Percentiles rank a stretch among this genome's conserved stretches.
Evolutionary conservation across 108 stramenopile genomes (phyloP).

Genomic region (Fragilariopsis cylindrus): DNA sequence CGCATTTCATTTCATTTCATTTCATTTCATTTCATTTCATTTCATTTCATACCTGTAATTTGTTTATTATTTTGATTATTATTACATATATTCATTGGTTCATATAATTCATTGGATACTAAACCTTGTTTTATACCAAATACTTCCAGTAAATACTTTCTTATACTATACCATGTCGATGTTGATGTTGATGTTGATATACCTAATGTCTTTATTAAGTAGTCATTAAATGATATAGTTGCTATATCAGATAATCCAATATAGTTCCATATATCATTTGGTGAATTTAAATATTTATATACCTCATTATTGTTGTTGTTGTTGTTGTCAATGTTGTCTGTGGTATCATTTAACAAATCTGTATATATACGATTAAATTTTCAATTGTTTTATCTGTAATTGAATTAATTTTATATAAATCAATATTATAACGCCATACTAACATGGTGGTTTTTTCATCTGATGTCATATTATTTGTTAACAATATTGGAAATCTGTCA

Average conservation of each 20-base stretch:
- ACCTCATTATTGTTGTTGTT: not conserved
- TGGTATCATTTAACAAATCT: constrained; percentile 36
- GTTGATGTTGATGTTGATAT: constrained; percentile 30
- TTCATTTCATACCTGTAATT: constrained; percentile 41
- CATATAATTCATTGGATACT: constrained; percentile 59
- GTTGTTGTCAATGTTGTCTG: no score
- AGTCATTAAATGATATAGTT: constrained; percentile 54
- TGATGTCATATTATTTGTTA: constrained; percentile 3
- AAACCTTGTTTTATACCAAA: constrained; percentile 41
- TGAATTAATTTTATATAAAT: constrained; percentile 25
- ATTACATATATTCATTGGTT: constrained; percentile 61
- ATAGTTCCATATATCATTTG: constrained; percentile 66
- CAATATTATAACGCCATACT: constrained; percentile 44
- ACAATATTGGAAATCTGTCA: constrained; percentile 10
- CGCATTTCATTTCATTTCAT: no score
- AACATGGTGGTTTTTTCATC: constrained; percentile 12
- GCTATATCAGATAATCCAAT: constrained; percentile 43
- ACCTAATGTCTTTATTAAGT: constrained; percentile 40
- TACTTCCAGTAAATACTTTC: not conserved
- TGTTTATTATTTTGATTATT: constrained; percentile 70
- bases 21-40: no score
- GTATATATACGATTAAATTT: constrained; percentile 37
- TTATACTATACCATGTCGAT: constrained; percentile 11
- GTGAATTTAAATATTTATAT: constrained; percentile 54
- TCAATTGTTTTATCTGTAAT: constrained; percentile 45